phyloP scores from a whole-genome alignment of 371 early-diverging fungal genomes.

The Parasitella parasitica region DNA sequence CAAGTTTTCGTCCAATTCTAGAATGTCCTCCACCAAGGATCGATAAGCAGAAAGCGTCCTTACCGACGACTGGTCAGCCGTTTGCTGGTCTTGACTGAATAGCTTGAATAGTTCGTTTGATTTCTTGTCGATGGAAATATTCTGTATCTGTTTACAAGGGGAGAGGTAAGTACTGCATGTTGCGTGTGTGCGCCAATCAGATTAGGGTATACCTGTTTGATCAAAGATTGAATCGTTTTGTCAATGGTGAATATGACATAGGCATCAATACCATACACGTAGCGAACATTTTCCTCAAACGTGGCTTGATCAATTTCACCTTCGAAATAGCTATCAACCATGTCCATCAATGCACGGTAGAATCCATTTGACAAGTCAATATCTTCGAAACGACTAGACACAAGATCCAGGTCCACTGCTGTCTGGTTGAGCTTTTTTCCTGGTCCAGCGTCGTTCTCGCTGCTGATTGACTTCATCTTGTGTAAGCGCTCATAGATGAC shows the following conservation, averaged over 20 bases:
- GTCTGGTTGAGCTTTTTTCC: conserved; percentile 63
- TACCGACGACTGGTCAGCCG: neutral
- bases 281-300: conserved; percentile 88
- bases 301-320: conserved; percentile 73
- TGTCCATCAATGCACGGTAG: conserved; percentile 67
- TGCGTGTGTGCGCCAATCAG: neutral
- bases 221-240: conserved; percentile 67
- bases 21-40: conserved; percentile 71
- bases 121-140: conserved; percentile 2
- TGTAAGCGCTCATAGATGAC: conserved; percentile 77
- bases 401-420: conserved; percentile 80
- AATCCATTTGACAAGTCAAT: conserved; percentile 53
- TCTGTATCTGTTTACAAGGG: neutral
- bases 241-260: conserved; percentile 84
- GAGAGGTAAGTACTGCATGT: neutral
- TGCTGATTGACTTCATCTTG: conserved; percentile 73
- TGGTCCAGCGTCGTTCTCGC: conserved; percentile 48
- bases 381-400: conserved; percentile 56
- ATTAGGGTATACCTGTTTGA: conserved; percentile 64
- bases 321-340: conserved; percentile 70
- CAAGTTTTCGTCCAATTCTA: conserved; percentile 75
- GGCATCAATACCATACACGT: conserved; percentile 80
- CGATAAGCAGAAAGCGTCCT: conserved; percentile 61
- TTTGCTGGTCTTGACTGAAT: neutral
- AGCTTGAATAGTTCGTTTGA: conserved; percentile 8